Percentiles rank a stretch among this genome's conserved stretches.
These are phyloP conservation scores for Trichoderma sp. DNA, from an alignment of 2,329 filamentous ascomycete species.

Conservation along the genomic window DNA sequence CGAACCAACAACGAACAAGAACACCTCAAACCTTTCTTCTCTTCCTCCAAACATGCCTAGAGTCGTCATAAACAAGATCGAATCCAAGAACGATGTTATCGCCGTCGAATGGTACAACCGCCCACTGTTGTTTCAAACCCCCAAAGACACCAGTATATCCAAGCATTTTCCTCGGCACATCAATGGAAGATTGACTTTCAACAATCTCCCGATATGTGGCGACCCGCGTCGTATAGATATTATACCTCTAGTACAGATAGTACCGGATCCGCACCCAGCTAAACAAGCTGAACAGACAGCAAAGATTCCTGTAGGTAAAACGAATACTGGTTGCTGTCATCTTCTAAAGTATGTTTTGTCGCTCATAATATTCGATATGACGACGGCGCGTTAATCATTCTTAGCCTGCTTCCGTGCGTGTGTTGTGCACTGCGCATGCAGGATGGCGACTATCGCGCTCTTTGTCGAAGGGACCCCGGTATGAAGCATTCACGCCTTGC, in stretches of 20 bases:
- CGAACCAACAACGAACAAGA: neutral
- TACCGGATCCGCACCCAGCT: neutral
- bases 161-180: too few species aligned
- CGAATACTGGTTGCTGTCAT: neutral
- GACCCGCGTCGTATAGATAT: neutral
- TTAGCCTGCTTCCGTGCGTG: neutral
- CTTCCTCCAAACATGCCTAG: neutral
- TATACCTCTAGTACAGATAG: neutral
- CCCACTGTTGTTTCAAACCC: rapidly evolving
- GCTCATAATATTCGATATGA: neutral
- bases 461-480: neutral
- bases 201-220: neutral
- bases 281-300: neutral
- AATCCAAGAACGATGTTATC: neutral
- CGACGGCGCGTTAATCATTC: neutral
- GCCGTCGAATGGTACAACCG: neutral
- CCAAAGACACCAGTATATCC: too few species aligned
- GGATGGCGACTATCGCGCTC: neutral
- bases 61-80: neutral
- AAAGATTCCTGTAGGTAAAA: too few species aligned
- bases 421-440: neutral
- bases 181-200: neutral
- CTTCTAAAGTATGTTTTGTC: neutral
- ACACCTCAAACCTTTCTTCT: neutral
- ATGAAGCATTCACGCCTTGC: neutral